Conservation (phyloP, 2,329 filamentous ascomycete genomes). For the Xylaria sp. region DNA sequence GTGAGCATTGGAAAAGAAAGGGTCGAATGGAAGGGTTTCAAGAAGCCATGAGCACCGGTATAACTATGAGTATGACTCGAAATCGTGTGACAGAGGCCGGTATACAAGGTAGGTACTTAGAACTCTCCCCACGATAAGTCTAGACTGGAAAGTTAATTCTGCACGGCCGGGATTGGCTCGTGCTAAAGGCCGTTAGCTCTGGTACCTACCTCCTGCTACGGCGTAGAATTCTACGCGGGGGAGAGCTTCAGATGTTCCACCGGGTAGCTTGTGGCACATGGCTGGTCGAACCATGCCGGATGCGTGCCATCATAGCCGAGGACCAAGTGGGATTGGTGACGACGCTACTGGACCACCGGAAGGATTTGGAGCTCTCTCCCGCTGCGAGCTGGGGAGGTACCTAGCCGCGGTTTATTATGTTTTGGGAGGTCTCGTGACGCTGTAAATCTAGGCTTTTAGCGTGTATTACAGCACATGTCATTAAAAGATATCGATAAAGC, state of each 20-base stretch:
- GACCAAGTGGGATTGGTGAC: slow-evolving; percentile 24
- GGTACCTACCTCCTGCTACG: neutral
- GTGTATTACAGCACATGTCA: neutral
- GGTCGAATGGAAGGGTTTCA: neutral
- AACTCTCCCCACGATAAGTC: neutral
- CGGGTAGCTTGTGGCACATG: slow-evolving; percentile 10
- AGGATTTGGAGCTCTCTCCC: slow-evolving; percentile 17
- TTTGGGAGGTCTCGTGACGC: neutral
- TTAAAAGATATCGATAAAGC: neutral
- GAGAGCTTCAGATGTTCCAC: slow-evolving; percentile 17
- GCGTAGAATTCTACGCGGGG: neutral
- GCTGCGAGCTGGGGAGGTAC: neutral
- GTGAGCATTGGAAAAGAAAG: slow-evolving; percentile 8
- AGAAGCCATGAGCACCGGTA: neutral
- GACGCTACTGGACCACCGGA: slow-evolving; percentile 38
- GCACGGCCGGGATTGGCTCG: slow-evolving; percentile 43
- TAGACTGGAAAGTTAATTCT: slow-evolving; percentile 30
- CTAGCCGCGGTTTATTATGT: slow-evolving; percentile 10
- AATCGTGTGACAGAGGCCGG: slow-evolving; percentile 36
- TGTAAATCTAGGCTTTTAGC: neutral
- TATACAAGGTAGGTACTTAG: neutral
- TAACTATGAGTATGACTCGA: slow-evolving; percentile 35
- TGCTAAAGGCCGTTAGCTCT: slow-evolving; percentile 17
- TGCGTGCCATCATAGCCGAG: slow-evolving; percentile 41
- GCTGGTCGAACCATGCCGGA: slow-evolving; percentile 34